These are phyloP conservation scores for Solanum infundibuliforme DNA, from an alignment of 257 asterid species.

Conservation along the genomic window DNA sequence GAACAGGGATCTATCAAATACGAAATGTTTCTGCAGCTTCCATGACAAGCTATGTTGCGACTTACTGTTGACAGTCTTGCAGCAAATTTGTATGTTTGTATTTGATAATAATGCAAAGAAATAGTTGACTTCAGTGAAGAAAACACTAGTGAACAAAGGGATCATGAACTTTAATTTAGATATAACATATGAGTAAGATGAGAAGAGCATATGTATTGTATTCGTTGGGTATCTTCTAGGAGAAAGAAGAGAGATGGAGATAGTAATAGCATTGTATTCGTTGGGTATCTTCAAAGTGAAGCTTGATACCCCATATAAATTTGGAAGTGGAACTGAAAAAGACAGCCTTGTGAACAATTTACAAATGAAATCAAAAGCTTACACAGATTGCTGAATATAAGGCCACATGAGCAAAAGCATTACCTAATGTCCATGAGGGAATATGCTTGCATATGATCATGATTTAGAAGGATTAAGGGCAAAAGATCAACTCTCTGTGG, in stretches of 20 bases:
- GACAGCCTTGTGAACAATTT: not conserved
- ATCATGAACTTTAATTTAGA: not conserved
- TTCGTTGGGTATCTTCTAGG: not conserved
- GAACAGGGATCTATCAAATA: not conserved
- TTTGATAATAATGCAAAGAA: not conserved
- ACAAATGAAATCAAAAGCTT: not conserved
- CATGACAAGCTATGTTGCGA: not conserved
- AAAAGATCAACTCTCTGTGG: slow-evolving; percentile 90
- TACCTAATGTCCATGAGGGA: slow-evolving; percentile 98
- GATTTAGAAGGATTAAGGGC: slow-evolving; percentile 95
- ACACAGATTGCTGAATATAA: slow-evolving; percentile 1
- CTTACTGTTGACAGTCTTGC: not conserved
- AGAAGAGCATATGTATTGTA: not conserved
- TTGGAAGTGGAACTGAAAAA: not conserved
- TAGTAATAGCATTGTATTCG: not conserved
- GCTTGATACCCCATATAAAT: not conserved
- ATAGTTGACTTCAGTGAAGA: not conserved
- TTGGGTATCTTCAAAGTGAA: not conserved
- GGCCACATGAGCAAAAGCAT: slow-evolving; percentile 5
- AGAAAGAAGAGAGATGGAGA: not conserved
- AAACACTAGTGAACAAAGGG: not conserved
- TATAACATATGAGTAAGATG: not conserved
- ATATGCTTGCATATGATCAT: slow-evolving; percentile 99
- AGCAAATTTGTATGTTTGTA: not conserved
- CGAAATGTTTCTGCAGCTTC: not conserved